Conservation (phyloP, 345 rosid genomes). For the Eucalyptus fibrosa region DNA sequence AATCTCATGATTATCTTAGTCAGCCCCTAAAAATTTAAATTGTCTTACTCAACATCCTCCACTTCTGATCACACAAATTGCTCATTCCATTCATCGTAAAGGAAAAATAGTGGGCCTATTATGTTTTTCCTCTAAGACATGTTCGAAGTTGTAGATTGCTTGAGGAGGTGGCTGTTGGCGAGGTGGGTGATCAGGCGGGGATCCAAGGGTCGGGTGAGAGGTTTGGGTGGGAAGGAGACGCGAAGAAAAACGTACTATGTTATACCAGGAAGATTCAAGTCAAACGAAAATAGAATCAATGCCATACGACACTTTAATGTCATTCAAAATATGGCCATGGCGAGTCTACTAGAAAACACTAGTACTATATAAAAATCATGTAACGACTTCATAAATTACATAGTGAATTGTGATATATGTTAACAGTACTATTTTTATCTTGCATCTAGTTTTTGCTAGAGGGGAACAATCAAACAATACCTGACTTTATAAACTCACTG, state of each 20-base stretch:
- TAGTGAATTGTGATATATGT: background rate
- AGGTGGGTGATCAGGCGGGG: too few relatives aligned
- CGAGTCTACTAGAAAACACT: background rate
- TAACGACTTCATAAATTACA: background rate
- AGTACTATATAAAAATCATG: background rate
- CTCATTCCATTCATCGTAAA: too few relatives aligned
- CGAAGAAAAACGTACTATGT: background rate
- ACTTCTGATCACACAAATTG: too few relatives aligned
- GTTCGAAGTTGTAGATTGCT: too few relatives aligned
- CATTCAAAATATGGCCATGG: background rate
- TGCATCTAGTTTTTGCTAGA: background rate
- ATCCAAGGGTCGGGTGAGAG: too few relatives aligned
- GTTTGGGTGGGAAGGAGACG: background rate
- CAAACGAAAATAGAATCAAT: too few relatives aligned
- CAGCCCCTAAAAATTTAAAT: background rate
- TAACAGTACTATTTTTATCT: background rate
- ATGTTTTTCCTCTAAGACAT: too few relatives aligned
- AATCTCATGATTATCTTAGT: background rate
- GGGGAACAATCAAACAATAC: background rate
- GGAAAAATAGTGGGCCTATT: too few relatives aligned
- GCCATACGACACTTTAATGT: background rate
- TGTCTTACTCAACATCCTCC: background rate
- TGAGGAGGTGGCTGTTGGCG: too few relatives aligned
- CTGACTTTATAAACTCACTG: background rate
- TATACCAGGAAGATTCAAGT: too few relatives aligned